These are phyloP conservation scores for Themeda triandra DNA, from an alignment of 176 grass and related monocot species.

Conservation along the genomic window DNA sequence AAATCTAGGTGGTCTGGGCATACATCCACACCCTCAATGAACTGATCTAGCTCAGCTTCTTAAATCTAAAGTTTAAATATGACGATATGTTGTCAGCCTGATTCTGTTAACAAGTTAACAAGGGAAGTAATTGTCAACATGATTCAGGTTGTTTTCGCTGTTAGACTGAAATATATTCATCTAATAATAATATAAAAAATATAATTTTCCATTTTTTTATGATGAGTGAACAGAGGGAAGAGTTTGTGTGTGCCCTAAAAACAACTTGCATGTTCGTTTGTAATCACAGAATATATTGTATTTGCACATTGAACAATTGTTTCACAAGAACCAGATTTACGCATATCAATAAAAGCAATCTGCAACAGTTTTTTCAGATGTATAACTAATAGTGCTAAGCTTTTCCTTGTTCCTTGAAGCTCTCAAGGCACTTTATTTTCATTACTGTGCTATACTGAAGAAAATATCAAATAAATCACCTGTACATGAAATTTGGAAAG, in stretches of 20 bases:
- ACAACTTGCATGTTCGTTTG: neutral
- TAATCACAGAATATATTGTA: neutral
- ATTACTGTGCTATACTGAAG: conserved; percentile 1
- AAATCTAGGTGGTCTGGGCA: neutral
- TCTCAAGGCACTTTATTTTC: neutral
- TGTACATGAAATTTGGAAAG: conserved; percentile 3
- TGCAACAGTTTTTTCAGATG: conserved; percentile 1
- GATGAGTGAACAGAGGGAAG: neutral
- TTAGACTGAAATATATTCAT: neutral
- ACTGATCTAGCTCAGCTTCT: neutral
- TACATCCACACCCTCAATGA: neutral
- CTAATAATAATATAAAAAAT: neutral
- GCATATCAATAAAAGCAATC: neutral
- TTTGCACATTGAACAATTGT: neutral
- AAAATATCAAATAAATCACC: neutral
- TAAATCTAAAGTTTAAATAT: neutral
- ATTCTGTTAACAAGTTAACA: neutral
- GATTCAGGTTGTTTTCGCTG: neutral
- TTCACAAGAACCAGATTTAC: conserved; percentile 7
- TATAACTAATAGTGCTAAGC: neutral
- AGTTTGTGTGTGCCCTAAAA: neutral
- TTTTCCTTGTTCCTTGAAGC: conserved; percentile 19
- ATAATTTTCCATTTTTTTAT: neutral
- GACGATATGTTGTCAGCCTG: neutral
- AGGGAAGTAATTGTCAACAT: neutral